phyloP scores from a whole-genome alignment of 2,329 filamentous ascomycete species.

The Keithomyces neogunnii region DNA sequence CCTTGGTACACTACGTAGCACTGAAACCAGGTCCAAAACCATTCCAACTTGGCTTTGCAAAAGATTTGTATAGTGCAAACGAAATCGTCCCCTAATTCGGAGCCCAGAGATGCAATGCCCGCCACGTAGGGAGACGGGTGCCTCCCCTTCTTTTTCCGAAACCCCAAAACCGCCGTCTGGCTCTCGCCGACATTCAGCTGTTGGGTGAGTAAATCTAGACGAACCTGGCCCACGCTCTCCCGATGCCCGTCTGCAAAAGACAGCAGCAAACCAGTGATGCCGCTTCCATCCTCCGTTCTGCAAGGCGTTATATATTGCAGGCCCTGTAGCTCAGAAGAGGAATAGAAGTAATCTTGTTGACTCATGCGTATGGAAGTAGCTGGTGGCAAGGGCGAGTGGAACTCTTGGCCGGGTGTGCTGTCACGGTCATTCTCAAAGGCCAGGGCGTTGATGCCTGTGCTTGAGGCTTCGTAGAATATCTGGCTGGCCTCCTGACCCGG shows the following conservation, averaged over 20 bases:
- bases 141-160: not conserved
- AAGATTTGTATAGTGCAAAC: not conserved
- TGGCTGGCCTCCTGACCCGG: too few species aligned
- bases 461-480: too few species aligned
- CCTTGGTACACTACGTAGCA: not conserved
- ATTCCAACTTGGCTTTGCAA: not conserved
- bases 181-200: not conserved
- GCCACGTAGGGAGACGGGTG: not conserved
- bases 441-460: not conserved
- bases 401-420: not conserved
- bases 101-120: too few species aligned
- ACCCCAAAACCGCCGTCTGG: not conserved
- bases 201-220: not conserved
- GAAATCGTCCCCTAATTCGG: not conserved
- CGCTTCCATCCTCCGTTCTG: too few species aligned
- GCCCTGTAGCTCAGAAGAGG: not conserved
- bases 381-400: not conserved
- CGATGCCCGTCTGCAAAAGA: not conserved
- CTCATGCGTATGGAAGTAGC: not conserved
- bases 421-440: not conserved
- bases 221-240: slow-evolving; percentile 1
- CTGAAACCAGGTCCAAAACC: not conserved
- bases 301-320: too few species aligned
- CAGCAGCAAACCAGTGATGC: not conserved
- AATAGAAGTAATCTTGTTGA: not conserved